Evolutionary conservation across 2,329 filamentous ascomycete genomes (phyloP), one percentile per base, ranked within the genome.

Genomic region (Aureobasidium musti): DNA sequence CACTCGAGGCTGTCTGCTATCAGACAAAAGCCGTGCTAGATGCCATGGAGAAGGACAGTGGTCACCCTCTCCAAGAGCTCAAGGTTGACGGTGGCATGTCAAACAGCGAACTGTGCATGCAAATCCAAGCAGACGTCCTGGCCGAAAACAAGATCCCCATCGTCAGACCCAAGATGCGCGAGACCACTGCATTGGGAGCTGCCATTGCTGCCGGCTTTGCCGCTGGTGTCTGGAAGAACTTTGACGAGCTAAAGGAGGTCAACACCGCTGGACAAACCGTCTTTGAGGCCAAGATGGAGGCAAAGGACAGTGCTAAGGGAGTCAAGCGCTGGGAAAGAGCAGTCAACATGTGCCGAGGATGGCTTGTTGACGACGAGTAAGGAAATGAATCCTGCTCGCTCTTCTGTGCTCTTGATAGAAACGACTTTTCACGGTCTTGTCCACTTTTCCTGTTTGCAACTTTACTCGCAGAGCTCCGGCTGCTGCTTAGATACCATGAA

Each of bases 11-110:
- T 5, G 93, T 91, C 43, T 96, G 92, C 80, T 96, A 91, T 82
- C 92, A 97, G 79, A 96, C 91, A 28, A 92, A 92, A 73, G 92
- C 92, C 26, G 96, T 97, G 73, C 85, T 97, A 28, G 89, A 95
- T 74, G 91, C 92, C 69, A 97, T 97, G 92, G 91, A 91, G 74
- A 87, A 89, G 72, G 92, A 96, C 79, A 92, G 89, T 63, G 88
- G 88, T 41, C 88, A 93, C 75, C 86, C 86, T 69, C 84, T 97
- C 37, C 84, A 86, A 67, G 86, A 89, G 70, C 83, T 97, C 50
- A 89, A 91, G 39, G 92, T 96, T 50, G 92, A 97, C 74, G 92
- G 92, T 67, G 92, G 92, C 67, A 91, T 97, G 84, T 92, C 89
- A 73, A 94, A 91, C 78, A 94, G 91, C 13, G 89, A 93, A 75